These are phyloP conservation scores for Lichtheimia hyalospora DNA, from an alignment of 371 early-diverging fungal genomes.

Conservation along the genomic window DNA sequence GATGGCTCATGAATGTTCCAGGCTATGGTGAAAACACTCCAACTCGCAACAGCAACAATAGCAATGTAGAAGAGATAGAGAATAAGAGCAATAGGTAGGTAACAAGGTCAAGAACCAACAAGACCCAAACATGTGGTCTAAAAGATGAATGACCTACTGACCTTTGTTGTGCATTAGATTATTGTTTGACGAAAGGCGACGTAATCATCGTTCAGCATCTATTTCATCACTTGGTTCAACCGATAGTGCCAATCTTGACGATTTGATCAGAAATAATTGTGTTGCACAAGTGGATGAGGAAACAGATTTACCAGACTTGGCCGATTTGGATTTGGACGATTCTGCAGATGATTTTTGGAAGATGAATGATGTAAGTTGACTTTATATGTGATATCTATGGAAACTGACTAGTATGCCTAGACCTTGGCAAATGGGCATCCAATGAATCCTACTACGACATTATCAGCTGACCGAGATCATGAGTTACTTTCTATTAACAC, in stretches of 20 bases:
- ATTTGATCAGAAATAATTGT: conserved; percentile 40
- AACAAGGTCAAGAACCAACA: too few species aligned
- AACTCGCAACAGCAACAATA: too few species aligned
- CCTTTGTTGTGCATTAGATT: too few species aligned
- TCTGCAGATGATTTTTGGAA: conserved; percentile 50
- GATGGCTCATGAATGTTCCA: conserved; percentile 25
- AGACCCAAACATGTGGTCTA: too few species aligned
- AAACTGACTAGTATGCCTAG: background rate
- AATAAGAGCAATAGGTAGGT: too few species aligned
- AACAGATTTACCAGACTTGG: conserved; percentile 38
- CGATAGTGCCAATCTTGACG: conserved; percentile 46
- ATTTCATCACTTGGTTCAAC: conserved; percentile 37
- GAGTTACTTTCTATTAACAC: conserved; percentile 8
- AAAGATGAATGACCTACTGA: too few species aligned
- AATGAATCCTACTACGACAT: background rate
- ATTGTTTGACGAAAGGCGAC: too few species aligned
- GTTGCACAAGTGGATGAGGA: conserved; percentile 42
- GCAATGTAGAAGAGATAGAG: too few species aligned
- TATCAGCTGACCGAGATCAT: conserved; percentile 9
- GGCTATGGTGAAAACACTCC: conserved; percentile 11
- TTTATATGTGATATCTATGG: background rate
- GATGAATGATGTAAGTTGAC: conserved; percentile 31
- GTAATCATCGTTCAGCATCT: conserved; percentile 28
- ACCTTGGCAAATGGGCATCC: too few species aligned
- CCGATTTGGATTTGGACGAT: conserved; percentile 46